These are phyloP conservation scores for Asterophora lycoperdoides DNA, from an alignment of 768 basidiomycete genomes.

Conservation along the genomic window DNA sequence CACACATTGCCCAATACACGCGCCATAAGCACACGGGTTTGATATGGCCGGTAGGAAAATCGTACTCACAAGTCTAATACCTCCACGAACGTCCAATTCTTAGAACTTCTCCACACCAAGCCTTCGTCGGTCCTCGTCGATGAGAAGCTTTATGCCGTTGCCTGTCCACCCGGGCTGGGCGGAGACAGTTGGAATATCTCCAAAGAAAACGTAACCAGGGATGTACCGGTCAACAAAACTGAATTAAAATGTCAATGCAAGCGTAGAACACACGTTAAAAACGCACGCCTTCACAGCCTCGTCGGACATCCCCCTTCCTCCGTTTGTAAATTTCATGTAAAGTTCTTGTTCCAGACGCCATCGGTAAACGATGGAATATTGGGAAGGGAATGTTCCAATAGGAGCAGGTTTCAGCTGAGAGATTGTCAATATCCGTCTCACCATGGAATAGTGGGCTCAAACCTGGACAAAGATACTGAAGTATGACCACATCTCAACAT, in stretches of 20 bases:
- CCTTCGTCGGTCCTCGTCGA: conserved; percentile 53
- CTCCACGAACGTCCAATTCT: conserved; percentile 1
- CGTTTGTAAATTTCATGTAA: conserved; percentile 79
- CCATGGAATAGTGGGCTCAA: conserved; percentile 10
- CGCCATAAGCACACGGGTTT: no score
- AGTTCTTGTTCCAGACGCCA: conserved; percentile 93
- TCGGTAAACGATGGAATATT: conserved; percentile 62
- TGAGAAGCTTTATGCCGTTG: conserved; percentile 46
- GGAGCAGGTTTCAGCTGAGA: conserved; percentile 22
- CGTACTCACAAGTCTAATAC: no score
- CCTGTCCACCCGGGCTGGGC: conserved; percentile 29
- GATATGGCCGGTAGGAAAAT: no score
- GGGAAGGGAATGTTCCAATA: conserved; percentile 21
- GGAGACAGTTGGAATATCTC: conserved; percentile 32
- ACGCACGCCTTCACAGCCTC: conserved; percentile 61
- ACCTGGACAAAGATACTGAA: conserved; percentile 81
- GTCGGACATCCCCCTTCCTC: conserved; percentile 87
- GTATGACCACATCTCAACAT: conserved; percentile 62
- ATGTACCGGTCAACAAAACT: conserved; percentile 94
- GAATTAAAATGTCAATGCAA: conserved; percentile 6
- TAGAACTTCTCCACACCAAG: conserved; percentile 40
- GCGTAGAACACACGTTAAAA: conserved; percentile 13
- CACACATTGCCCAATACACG: no score
- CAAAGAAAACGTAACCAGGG: conserved; percentile 89
- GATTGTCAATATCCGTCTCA: background rate